Base-by-base conservation (phyloP, 305 asterid genomes). In the Rubia balearica region DNA sequence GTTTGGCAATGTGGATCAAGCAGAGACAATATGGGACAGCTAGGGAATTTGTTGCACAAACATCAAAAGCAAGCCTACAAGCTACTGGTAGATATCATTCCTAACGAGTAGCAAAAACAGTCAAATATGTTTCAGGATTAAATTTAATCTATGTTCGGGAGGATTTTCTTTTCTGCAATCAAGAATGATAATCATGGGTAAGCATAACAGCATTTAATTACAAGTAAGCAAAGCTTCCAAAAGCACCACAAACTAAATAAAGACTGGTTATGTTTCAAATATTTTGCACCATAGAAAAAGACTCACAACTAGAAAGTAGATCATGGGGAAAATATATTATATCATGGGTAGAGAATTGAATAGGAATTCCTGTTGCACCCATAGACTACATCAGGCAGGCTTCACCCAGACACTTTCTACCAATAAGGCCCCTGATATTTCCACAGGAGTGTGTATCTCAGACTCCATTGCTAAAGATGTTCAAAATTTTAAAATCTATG, bases 31-130 rank as follows among this genome's bases (percentile, higher is more conserved):
- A 46, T 12, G 55, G 10, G 12, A 11, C 49, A 38, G 21, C 19
- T 67, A 13, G 10, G 51, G 6, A 6, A 45, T 33, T 45, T 11
- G 46, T 42, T 43, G 8, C 22, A 65, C 13, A 41, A 10, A n/a
- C 11, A 27, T n/a, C 27, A 68, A 68, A 51, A 40, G 62, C 62
- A 49, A 48, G 62, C 62, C 43, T 30, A 17, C 71, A 9, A 48
- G 40, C 16, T 6, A 46, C 46, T 53, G 43, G 40, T 61, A 60
- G 10, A 21, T 10, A 12, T 8, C 43, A 70, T 43, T 46, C 5
- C 48, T 4, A 45, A 51, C n/a, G 2, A 30, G 46, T 22, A 11
- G 9, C n/a, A 30, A 11, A 67, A 27, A 64, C 33, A 19, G 46
- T 5, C 59, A 72, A 53, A 64, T 17, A 55, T 13, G 33, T 42